Conservation (phyloP, 441 rosid species). For the Gossypium trilobum region DNA sequence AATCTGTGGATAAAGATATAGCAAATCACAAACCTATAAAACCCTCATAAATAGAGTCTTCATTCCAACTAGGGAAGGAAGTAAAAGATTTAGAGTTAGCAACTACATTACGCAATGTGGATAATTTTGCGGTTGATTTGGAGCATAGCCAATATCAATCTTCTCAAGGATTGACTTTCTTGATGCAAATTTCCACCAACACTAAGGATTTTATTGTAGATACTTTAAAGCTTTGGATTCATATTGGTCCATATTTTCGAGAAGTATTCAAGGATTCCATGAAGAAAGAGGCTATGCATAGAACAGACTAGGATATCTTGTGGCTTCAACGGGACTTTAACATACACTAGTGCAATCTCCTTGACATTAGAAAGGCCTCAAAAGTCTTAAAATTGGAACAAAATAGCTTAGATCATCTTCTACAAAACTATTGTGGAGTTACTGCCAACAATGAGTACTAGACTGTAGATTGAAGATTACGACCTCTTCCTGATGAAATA, state of each 20-base stretch:
- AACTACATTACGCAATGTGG: slow-evolving; percentile 42
- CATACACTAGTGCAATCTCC: slow-evolving; percentile 79
- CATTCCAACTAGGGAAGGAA: slow-evolving; percentile 61
- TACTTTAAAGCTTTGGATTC: slow-evolving; percentile 67
- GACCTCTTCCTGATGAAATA: slow-evolving; percentile 76
- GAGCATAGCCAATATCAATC: slow-evolving; percentile 92
- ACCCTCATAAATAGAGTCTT: slow-evolving; percentile 40
- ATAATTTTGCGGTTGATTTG: slow-evolving; percentile 91
- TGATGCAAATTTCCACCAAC: slow-evolving; percentile 70
- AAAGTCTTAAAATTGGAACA: slow-evolving; percentile 76
- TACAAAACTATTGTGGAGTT: slow-evolving; percentile 66
- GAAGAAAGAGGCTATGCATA: slow-evolving; percentile 93
- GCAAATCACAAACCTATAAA: slow-evolving; percentile 30
- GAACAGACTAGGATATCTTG: slow-evolving; percentile 79
- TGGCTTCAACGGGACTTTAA: slow-evolving; percentile 97
- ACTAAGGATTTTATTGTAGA: slow-evolving; percentile 77
- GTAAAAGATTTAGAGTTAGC: slow-evolving; percentile 68
- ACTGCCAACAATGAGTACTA: slow-evolving; percentile 73
- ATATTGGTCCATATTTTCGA: slow-evolving; percentile 73
- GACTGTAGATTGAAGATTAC: slow-evolving; percentile 83
- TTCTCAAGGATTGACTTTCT: slow-evolving; percentile 81
- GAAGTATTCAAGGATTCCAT: slow-evolving; percentile 77
- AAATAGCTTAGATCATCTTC: slow-evolving; percentile 71
- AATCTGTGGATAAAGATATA: slow-evolving; percentile 48
- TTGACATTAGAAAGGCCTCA: slow-evolving; percentile 96